Evolutionary conservation across 164 flowering plant genomes (phyloP), one percentile per base, ranked within the genome.

Genomic region (Berberis thunbergii): DNA sequence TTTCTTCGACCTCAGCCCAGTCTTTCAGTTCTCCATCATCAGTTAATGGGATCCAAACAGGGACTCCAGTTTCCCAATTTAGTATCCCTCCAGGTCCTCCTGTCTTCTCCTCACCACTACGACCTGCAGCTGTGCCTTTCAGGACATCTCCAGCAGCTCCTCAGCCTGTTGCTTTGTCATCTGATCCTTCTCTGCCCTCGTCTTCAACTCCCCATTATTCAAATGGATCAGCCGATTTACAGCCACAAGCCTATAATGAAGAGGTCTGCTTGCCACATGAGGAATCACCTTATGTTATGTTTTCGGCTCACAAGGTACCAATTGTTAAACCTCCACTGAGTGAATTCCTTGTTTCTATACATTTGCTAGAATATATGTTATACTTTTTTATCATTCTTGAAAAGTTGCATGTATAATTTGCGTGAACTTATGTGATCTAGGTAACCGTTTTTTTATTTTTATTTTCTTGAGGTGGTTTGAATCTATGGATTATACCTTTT

Each of bases 41-140:
- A 11, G 68, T 75, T 3, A 85, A 81, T 78, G 92, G 89, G 44
- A 63, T 78, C 62, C 76, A 72, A 57, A 69, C 73, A 43, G 85
- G 83, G 13, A 84, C 82, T 71, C 88, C 88, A 3, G 54, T 69
- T 63, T 75, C 89, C 63, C 86, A 78, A 13, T 67, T 61, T n/a
- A 67, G 70, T 61, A 45, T 65, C 55, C 97, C 99, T 2, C 97
- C 97, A 45, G 94, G 87, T 39, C 99, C 97, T 56, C 99, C 99
- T 3, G 74, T 84, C 13, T 89, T 95, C 62, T 78, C 86, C 38
- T 86, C 96, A 0, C 99, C 97, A 2, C 81, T 89, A 41, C 82
- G 87, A 62, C 99, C 97, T 3, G 92, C 96, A 49, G 86, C 96
- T 64, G 88, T 83, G 64, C 97, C 97, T 13, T 91, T 95, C 52